These are phyloP conservation scores for Mrakia hoshinonis DNA, from an alignment of 768 basidiomycete genomes.

Conservation along the genomic window DNA sequence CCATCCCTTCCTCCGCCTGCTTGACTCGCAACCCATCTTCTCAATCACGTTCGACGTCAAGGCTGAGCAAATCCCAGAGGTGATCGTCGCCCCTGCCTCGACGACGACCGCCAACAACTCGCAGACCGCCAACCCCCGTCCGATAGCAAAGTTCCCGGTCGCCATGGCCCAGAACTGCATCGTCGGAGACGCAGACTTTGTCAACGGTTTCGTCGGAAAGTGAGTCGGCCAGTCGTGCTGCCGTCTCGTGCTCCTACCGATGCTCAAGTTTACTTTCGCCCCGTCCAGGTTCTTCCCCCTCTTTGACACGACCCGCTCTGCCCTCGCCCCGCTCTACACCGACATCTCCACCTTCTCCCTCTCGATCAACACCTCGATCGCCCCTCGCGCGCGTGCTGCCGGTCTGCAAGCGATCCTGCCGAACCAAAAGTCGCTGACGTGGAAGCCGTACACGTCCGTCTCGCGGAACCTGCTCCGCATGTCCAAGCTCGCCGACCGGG, in stretches of 20 bases:
- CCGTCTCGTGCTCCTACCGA: background rate
- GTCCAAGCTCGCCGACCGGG: conserved; percentile 29
- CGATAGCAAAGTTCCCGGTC: conserved; percentile 23
- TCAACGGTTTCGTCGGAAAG: conserved; percentile 56
- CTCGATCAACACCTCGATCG: conserved; percentile 73
- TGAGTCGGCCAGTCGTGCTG: conserved; percentile 28
- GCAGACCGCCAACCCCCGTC: conserved; percentile 1
- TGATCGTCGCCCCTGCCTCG: background rate
- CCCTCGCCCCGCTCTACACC: conserved; percentile 65
- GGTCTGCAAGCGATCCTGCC: conserved; percentile 46
- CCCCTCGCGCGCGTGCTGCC: conserved; percentile 54
- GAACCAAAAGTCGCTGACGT: conserved; percentile 72
- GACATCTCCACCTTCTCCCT: conserved; percentile 84
- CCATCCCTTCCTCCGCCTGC: conserved; percentile 25
- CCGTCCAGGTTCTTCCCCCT: conserved; percentile 64
- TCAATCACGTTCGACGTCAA: conserved; percentile 23
- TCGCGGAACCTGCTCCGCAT: conserved; percentile 60
- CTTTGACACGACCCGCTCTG: conserved; percentile 67
- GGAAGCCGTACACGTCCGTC: conserved; percentile 57
- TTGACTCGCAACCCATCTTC: conserved; percentile 30
- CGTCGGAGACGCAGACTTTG: conserved; percentile 48
- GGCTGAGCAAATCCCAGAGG: conserved; percentile 17
- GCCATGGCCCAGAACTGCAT: conserved; percentile 20
- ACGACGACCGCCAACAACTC: conserved; percentile 18
- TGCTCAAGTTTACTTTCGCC: conserved; percentile 4